phyloP scores from a whole-genome alignment of 257 asterid genomes.

The Solanum pimpinellifolium region DNA sequence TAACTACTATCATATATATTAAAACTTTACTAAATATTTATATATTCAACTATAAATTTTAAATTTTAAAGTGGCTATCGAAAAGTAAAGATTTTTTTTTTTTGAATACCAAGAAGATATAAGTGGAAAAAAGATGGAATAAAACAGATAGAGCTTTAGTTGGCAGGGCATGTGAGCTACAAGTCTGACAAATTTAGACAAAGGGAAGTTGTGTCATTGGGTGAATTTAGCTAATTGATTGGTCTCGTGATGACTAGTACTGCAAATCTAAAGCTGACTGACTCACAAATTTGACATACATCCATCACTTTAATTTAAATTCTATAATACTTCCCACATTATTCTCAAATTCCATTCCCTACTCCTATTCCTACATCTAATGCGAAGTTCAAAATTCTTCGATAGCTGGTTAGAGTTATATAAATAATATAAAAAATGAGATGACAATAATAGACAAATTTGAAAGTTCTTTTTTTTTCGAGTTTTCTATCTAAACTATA shows the following conservation, averaged over 20 bases:
- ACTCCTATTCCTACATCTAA: neutral
- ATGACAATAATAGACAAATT: neutral
- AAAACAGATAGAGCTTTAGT: neutral
- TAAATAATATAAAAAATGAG: no score
- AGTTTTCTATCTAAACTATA: accelerated
- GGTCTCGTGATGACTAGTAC: neutral
- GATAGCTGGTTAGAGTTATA: no score
- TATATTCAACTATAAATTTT: no score
- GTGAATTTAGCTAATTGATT: neutral
- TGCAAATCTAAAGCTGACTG: neutral
- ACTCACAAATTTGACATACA: neutral
- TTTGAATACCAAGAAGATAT: neutral
- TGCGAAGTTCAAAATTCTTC: neutral
- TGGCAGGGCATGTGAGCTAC: neutral
- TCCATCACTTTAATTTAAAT: neutral
- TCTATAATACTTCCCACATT: neutral
- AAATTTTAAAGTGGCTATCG: neutral
- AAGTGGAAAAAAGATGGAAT: neutral
- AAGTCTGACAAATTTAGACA: neutral
- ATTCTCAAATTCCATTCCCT: neutral
- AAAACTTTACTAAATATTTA: neutral
- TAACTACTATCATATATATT: no score
- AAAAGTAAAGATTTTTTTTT: neutral
- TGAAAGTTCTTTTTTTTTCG: neutral
- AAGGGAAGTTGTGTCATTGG: neutral